Evolutionary conservation across 1,284 basidiomycete species (phyloP).

Genomic region (Sporisorium exsertum): DNA sequence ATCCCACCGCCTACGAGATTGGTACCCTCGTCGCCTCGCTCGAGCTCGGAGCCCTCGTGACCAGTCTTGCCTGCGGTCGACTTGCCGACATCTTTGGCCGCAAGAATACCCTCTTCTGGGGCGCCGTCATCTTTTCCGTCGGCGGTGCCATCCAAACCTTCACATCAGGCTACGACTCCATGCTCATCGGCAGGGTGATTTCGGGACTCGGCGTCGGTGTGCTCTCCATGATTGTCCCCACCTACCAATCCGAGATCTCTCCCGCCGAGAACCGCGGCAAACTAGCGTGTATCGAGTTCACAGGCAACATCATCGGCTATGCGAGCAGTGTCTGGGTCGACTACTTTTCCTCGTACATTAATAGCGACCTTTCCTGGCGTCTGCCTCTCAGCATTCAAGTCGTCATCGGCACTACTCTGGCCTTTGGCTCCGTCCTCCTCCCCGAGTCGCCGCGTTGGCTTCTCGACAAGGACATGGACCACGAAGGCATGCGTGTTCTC

Average conservation of each 20-base stretch:
- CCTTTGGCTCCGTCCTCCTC: constrained; percentile 83
- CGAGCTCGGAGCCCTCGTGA: constrained; percentile 84
- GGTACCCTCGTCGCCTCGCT: constrained; percentile 82
- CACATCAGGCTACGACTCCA: constrained; percentile 82
- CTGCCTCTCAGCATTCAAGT: constrained; percentile 70
- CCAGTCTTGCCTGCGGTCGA: constrained; percentile 87
- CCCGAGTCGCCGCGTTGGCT: constrained; percentile 97
- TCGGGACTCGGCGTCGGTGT: constrained; percentile 94
- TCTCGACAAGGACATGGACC: constrained; percentile 87
- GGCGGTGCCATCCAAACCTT: constrained; percentile 92
- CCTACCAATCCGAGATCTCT: constrained; percentile 96
- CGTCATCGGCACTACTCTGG: constrained; percentile 85
- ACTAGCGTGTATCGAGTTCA: constrained; percentile 93
- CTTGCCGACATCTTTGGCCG: constrained; percentile 89
- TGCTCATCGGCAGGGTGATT: constrained; percentile 88
- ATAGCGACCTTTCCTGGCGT: constrained; percentile 70
- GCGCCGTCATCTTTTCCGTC: constrained; percentile 86
- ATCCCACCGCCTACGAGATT: constrained; percentile 76
- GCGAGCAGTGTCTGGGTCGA: constrained; percentile 84
- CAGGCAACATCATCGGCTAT: constrained; percentile 86
- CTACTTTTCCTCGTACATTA: constrained; percentile 86
- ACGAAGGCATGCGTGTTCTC: constrained; percentile 86
- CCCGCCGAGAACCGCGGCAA: constrained; percentile 81
- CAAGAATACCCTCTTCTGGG: constrained; percentile 85
- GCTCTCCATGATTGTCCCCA: constrained; percentile 89